Evolutionary conservation across 108 stramenopile genomes (phyloP).

Genomic region (Nitzschia inconspicua): DNA sequence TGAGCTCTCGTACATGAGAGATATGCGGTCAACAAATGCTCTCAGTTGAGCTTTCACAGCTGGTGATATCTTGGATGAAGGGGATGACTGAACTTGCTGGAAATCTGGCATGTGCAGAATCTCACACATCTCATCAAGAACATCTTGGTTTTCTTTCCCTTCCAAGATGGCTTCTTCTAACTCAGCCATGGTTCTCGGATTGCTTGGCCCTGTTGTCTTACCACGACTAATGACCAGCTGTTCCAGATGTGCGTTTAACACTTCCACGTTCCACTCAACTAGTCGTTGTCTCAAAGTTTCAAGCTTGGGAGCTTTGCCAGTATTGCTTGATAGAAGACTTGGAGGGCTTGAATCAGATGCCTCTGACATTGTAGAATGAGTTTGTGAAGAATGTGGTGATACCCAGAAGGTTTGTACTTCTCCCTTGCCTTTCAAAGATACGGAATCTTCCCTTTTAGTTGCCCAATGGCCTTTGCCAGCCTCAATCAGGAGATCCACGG

Average conservation of each 20-base stretch:
- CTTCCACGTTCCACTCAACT: constrained; percentile 5
- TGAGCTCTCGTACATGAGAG: too few relatives aligned
- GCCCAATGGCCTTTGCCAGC: constrained; percentile 4
- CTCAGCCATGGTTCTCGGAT: background rate
- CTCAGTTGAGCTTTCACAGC: too few relatives aligned
- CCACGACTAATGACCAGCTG: background rate
- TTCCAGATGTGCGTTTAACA: background rate
- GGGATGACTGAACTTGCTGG: background rate
- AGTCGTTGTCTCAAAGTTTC: background rate
- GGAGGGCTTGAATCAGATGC: background rate
- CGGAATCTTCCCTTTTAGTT: background rate
- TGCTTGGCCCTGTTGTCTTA: too few relatives aligned
- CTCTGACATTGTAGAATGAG: background rate
- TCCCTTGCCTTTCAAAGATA: constrained; percentile 6
- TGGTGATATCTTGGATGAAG: too few relatives aligned
- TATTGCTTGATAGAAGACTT: background rate
- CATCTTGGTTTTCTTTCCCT: background rate
- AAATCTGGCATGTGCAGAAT: background rate
- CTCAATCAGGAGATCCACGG: background rate
- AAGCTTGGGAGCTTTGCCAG: background rate
- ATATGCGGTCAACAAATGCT: too few relatives aligned
- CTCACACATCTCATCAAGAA: background rate
- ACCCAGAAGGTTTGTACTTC: background rate
- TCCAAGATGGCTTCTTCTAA: background rate
- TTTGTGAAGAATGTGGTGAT: background rate